phyloP scores from a whole-genome alignment of 495 filamentous ascomycete genomes.

The Astrocystis sublimbata region DNA sequence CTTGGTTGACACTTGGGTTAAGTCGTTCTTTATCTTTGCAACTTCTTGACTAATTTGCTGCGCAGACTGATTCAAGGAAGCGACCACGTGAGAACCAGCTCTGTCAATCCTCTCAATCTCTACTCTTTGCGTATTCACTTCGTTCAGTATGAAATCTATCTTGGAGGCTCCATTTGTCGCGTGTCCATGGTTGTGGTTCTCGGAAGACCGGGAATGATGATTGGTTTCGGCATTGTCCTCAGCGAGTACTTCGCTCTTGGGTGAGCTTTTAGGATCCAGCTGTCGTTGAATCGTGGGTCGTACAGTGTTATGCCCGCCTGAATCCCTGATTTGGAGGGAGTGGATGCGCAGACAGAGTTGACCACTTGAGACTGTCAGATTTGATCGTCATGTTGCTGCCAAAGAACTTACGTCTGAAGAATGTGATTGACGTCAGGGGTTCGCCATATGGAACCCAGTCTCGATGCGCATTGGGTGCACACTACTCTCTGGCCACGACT shows the following conservation, averaged over 20 bases:
- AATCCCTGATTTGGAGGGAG: conserved; percentile 22
- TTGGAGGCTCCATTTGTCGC: background rate
- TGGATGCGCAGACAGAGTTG: conserved; percentile 29
- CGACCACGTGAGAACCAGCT: conserved; percentile 35
- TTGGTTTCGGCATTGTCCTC: background rate
- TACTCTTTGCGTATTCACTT: conserved; percentile 34
- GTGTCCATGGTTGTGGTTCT: background rate
- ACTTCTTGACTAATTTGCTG: conserved; percentile 29
- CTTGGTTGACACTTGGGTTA: conserved; percentile 16
- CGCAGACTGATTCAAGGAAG: conserved; percentile 33
- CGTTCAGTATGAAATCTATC: conserved; percentile 1
- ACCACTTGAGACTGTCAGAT: conserved; percentile 23
- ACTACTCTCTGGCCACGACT: conserved; percentile 36
- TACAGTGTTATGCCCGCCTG: conserved; percentile 3
- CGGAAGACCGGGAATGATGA: background rate
- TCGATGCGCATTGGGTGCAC: conserved; percentile 29
- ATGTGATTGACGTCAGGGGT: conserved; percentile 38
- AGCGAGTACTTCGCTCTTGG: conserved; percentile 8
- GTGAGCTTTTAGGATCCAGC: conserved; percentile 29
- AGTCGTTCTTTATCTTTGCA: conserved; percentile 22
- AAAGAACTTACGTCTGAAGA: conserved; percentile 33
- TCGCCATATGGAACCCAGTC: conserved; percentile 35
- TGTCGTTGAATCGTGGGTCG: conserved; percentile 33
- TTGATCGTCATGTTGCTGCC: background rate
- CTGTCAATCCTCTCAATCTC: conserved; percentile 36